A percentile compares a stretch with the other conserved stretches of the same genome.
These are phyloP conservation scores for Pythium grandisporangium DNA, from an alignment of 352 stramenopile species.

Conservation along the genomic window DNA sequence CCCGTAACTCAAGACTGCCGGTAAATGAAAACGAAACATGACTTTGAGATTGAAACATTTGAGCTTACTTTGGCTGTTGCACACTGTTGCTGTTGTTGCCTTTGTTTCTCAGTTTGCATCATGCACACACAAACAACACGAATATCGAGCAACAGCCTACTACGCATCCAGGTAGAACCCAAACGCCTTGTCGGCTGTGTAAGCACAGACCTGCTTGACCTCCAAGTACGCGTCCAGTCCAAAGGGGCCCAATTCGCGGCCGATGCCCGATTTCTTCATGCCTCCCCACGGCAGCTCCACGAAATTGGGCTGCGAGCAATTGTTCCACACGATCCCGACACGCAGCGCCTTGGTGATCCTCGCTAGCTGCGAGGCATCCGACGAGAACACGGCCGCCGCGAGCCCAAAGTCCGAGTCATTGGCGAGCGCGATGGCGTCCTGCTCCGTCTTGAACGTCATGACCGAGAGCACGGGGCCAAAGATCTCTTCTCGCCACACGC, in stretches of 20 bases:
- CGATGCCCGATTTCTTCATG: constrained; percentile 77
- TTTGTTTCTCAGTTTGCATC: no score
- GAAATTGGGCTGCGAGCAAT: constrained; percentile 53
- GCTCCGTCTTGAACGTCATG: constrained; percentile 81
- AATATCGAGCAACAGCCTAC: no score
- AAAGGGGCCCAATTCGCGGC: constrained; percentile 58
- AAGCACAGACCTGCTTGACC: constrained; percentile 61
- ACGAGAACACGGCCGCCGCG: constrained; percentile 62
- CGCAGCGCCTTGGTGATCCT: constrained; percentile 49
- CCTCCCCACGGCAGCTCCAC: constrained; percentile 73
- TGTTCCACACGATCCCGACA: constrained; percentile 57
- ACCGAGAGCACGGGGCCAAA: constrained; percentile 86
- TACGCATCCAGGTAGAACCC: constrained; percentile 42
- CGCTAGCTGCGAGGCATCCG: constrained; percentile 30
- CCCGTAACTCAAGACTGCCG: no score
- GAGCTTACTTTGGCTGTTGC: no score
- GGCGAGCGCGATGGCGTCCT: constrained; percentile 62
- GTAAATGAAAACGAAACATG: no score
- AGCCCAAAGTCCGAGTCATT: constrained; percentile 78
- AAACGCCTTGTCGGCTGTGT: constrained; percentile 59
- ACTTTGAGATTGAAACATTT: no score
- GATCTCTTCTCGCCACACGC: constrained; percentile 83
- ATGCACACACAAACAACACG: no score
- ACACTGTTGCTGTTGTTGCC: no score
- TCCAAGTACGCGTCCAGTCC: constrained; percentile 56